Percentiles rank a stretch among this genome's conserved stretches.
phyloP scores from a whole-genome alignment of 2,329 filamentous ascomycete genomes.

The Trichoderma afroharzianum region DNA sequence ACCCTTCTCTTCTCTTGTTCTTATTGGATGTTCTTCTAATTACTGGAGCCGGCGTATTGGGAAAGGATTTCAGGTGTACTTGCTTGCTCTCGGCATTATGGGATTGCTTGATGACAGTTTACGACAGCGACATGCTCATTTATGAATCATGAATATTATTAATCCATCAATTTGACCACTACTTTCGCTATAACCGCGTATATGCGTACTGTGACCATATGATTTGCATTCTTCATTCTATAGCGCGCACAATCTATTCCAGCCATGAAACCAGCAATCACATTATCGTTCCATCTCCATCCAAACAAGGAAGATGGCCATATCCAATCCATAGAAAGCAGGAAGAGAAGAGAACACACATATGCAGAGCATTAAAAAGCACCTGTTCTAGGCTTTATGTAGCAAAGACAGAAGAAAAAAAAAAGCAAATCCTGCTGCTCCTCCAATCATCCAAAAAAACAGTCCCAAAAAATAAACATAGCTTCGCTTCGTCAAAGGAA shows the following conservation, averaged over 20 bases:
- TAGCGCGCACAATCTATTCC: constrained; percentile 1
- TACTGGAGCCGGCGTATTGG: not conserved
- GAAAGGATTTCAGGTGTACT: not conserved
- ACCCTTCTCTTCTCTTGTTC: not conserved
- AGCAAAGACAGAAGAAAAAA: not conserved
- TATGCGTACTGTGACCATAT: too few relatives aligned
- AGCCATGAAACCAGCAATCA: not conserved
- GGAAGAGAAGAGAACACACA: not conserved
- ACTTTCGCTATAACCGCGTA: not conserved
- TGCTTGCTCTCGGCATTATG: not conserved
- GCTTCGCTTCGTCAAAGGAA: not conserved
- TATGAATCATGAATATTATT: not conserved
- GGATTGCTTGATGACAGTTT: not conserved
- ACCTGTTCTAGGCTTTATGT: not conserved
- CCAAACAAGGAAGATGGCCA: not conserved
- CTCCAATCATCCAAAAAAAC: not conserved
- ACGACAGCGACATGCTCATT: not conserved
- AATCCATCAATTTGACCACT: not conserved
- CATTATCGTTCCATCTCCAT: not conserved
- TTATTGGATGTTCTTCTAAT: not conserved
- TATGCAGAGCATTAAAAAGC: not conserved
- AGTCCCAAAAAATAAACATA: not conserved
- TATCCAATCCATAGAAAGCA: not conserved
- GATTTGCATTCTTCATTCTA: constrained; percentile 9
- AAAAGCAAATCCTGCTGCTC: not conserved